Evolutionary conservation across 2,329 filamentous ascomycete species (phyloP).

Genomic region (Purpureocillium lavendulum): DNA sequence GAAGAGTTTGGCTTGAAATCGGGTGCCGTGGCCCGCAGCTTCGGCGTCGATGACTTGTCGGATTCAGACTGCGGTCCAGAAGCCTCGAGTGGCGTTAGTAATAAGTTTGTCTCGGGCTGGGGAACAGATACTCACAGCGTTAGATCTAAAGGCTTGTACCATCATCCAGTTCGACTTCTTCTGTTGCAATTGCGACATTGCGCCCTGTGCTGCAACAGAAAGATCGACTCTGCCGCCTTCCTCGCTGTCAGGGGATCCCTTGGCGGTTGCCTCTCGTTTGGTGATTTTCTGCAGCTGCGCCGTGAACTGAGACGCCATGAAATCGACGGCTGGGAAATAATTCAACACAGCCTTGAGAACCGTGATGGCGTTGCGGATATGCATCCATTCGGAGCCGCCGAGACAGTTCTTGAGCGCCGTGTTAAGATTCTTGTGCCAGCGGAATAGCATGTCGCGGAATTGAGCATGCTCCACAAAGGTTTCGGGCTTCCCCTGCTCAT

Average conservation of each 20-base stretch:
- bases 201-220: slow-evolving; percentile 63
- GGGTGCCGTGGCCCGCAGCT: slow-evolving; percentile 49
- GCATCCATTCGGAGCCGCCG: slow-evolving; percentile 84
- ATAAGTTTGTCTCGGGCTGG: too few species aligned
- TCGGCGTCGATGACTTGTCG: slow-evolving; percentile 23
- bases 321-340: slow-evolving; percentile 82
- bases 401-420: slow-evolving; percentile 75
- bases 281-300: slow-evolving; percentile 59
- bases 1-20: slow-evolving; percentile 52
- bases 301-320: slow-evolving; percentile 65
- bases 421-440: slow-evolving; percentile 82
- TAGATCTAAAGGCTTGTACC: slow-evolving; percentile 63
- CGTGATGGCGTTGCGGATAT: slow-evolving; percentile 91
- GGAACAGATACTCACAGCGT: slow-evolving; percentile 37
- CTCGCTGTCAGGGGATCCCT: slow-evolving; percentile 37
- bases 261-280: slow-evolving; percentile 47
- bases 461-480: slow-evolving; percentile 74
- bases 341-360: slow-evolving; percentile 74
- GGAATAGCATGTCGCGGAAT: slow-evolving; percentile 77
- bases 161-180: slow-evolving; percentile 62
- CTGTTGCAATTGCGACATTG: slow-evolving; percentile 61
- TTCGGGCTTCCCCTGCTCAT: slow-evolving; percentile 56
- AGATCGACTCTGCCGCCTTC: slow-evolving; percentile 62
- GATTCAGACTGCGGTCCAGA: slow-evolving; percentile 17
- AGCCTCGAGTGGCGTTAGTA: slow-evolving; percentile 12